Evolutionary conservation across 352 stramenopile species (phyloP).

Genomic region (Phytophthora citrophthora): DNA sequence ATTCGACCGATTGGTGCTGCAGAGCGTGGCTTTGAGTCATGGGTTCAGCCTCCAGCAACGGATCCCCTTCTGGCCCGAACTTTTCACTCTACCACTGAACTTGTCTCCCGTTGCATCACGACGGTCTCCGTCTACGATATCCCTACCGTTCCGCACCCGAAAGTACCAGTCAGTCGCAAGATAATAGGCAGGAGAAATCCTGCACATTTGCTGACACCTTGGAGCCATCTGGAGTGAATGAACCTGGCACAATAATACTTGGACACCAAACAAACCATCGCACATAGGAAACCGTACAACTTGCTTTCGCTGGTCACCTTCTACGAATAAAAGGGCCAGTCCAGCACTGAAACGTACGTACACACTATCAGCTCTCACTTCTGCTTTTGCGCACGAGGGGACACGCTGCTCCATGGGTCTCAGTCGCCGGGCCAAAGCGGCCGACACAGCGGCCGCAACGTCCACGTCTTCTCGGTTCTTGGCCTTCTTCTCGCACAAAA

Average conservation of each 20-base stretch:
- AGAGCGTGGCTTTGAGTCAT: background rate
- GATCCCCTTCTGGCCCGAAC: slow-evolving; percentile 8
- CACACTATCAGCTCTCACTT: slow-evolving; percentile 1
- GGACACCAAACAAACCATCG: too few species aligned
- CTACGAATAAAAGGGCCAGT: slow-evolving; percentile 18
- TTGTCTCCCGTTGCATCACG: too few species aligned
- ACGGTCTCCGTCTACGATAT: too few species aligned
- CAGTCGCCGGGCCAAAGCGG: slow-evolving; percentile 30
- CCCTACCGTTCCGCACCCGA: too few species aligned
- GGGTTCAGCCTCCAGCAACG: background rate
- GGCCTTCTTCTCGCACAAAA: slow-evolving; percentile 42
- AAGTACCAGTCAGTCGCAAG: too few species aligned
- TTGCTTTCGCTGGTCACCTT: slow-evolving; percentile 16
- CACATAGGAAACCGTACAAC: too few species aligned
- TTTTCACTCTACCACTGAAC: too few species aligned
- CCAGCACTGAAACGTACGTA: slow-evolving; percentile 12
- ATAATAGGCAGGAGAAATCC: too few species aligned
- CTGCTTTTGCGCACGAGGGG: slow-evolving; percentile 3
- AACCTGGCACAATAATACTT: too few species aligned
- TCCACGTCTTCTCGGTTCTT: slow-evolving; percentile 30
- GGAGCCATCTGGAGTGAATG: too few species aligned
- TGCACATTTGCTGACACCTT: too few species aligned
- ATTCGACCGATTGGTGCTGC: background rate
- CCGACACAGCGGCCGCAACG: slow-evolving; percentile 10
- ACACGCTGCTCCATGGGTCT: slow-evolving; percentile 29